Evolutionary conservation across 2,329 filamentous ascomycete genomes (phyloP), one percentile per base, ranked within the genome.

Genomic region (Trichophyton schoenleinii): DNA sequence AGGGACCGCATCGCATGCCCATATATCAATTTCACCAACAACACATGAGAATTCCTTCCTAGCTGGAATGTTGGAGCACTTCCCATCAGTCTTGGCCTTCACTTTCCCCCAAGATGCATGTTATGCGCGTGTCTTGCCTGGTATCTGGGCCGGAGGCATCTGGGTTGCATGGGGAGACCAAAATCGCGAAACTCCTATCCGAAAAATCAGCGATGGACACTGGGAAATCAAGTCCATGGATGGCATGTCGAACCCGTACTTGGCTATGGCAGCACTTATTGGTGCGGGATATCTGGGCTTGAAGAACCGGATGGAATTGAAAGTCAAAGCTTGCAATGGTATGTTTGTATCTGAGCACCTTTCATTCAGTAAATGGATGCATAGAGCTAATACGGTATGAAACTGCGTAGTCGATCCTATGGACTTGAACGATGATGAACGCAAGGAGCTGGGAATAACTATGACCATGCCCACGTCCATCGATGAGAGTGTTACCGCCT

Each of bases 81-180:
- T 91, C 1, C 79, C 80, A 0, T 81, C 83, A 1, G 75, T 94
- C n/a, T 74, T 80, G 9, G 87, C 89, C 0, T 86, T 94, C 62
- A 84, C 83, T 0, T 82, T 89, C 67, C 81, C 85, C 41, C 83
- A 83, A 65, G 78, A 81, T 1, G 78, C 79, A 0, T 89, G 85
- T 70, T 94, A 94, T 71, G 81, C 82, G 41, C 81, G 89, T 3
- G 79, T 88, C 9, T 73, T 75, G 1, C 85, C 90, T 60, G 81
- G 88, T n/a, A 77, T 77, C 62, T 94, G 88, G 89, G 82, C 87
- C 0, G 88, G 88, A n/a, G 88, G 88, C 0, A 82, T 84, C 6
- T 91, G 86, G 85, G 81, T 91, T 0, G 77, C 86, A 0, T 95
- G 88, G 89, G 89, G 89, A 11, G 87, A 84, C 3, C 85, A 94